Percentiles rank a stretch among this genome's conserved stretches.
phyloP scores from a whole-genome alignment of 495 filamentous ascomycete species.

The Physcia stellaris region DNA sequence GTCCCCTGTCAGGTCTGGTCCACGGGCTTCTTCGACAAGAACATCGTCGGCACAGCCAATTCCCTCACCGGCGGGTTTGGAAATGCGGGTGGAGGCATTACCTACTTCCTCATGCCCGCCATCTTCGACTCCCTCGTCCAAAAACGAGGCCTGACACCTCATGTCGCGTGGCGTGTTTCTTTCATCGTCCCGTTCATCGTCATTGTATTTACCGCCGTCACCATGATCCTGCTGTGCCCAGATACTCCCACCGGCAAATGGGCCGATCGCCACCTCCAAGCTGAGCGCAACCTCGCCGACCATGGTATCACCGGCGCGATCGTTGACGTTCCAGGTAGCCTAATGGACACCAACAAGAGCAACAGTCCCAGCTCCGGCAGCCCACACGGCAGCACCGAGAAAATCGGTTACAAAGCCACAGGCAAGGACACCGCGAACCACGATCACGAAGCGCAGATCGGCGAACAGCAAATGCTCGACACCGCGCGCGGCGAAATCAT shows the following conservation, averaged over 20 bases:
- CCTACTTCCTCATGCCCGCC: conserved; percentile 85
- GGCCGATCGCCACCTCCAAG: conserved; percentile 50
- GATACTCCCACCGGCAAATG: conserved; percentile 79
- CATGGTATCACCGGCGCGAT: conserved; percentile 29
- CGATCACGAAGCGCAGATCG: conserved; percentile 36
- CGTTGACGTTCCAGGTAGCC: conserved; percentile 38
- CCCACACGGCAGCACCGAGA: conserved; percentile 28
- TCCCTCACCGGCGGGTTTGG: conserved; percentile 75
- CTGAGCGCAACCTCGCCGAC: conserved; percentile 28
- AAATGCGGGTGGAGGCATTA: conserved; percentile 83
- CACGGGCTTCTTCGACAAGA: conserved; percentile 93
- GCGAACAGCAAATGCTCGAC: conserved; percentile 42
- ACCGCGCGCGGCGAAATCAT: conserved; percentile 50
- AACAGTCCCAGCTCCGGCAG: conserved; percentile 18
- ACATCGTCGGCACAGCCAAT: conserved; percentile 83
- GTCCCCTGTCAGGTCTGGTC: conserved; percentile 96
- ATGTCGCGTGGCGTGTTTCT: conserved; percentile 70
- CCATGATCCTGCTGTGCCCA: conserved; percentile 60
- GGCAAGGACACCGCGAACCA: conserved; percentile 21
- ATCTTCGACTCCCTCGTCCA: conserved; percentile 70
- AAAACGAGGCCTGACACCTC: conserved; percentile 38
- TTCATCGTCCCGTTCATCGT: conserved; percentile 77
- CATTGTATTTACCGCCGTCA: conserved; percentile 48
- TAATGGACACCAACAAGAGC: conserved; percentile 34
- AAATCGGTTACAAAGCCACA: conserved; percentile 27